Percentiles rank a stretch among this genome's conserved stretches.
Conservation (phyloP, 1,139 yeast genomes). For the Pichia sorboxylosa region DNA sequence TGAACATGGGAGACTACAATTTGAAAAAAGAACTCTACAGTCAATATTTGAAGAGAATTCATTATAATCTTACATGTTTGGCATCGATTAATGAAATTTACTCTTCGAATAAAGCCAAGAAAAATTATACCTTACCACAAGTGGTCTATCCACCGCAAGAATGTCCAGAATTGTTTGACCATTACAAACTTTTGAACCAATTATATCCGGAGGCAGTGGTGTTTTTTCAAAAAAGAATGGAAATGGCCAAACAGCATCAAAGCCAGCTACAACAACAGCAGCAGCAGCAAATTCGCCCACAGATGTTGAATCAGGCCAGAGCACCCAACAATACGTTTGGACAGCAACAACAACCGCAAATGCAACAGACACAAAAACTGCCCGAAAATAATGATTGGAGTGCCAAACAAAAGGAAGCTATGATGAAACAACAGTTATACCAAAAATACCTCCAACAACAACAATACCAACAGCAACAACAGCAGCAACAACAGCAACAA, state of each 20-base stretch:
- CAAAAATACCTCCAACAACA: constrained; percentile 4
- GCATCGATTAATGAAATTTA: constrained; percentile 43
- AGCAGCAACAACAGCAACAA: background rate
- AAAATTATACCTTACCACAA: constrained; percentile 34
- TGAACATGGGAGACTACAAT: constrained; percentile 13
- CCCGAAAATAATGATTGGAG: background rate
- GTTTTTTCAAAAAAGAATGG: constrained; percentile 35
- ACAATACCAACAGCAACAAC: constrained; percentile 5
- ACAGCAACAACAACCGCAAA: constrained; percentile 6
- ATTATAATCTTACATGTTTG: constrained; percentile 42
- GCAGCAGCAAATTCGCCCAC: constrained; percentile 5
- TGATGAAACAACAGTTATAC: constrained; percentile 7
- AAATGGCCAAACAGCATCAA: constrained; percentile 30
- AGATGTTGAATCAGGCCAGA: background rate
- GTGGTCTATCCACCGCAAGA: constrained; percentile 45
- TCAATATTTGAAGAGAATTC: constrained; percentile 40
- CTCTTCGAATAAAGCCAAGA: constrained; percentile 28
- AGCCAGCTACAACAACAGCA: constrained; percentile 11
- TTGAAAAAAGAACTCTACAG: constrained; percentile 35
- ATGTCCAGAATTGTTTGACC: constrained; percentile 39
- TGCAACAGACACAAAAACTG: background rate
- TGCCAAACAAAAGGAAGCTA: constrained; percentile 2
- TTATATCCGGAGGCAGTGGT: constrained; percentile 46
- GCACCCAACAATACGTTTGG: background rate
- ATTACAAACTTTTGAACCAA: constrained; percentile 38